Percentiles rank a stretch among this genome's conserved stretches.
Conservation (phyloP, 2,329 filamentous ascomycete species). For the Fusarium domesticum region DNA sequence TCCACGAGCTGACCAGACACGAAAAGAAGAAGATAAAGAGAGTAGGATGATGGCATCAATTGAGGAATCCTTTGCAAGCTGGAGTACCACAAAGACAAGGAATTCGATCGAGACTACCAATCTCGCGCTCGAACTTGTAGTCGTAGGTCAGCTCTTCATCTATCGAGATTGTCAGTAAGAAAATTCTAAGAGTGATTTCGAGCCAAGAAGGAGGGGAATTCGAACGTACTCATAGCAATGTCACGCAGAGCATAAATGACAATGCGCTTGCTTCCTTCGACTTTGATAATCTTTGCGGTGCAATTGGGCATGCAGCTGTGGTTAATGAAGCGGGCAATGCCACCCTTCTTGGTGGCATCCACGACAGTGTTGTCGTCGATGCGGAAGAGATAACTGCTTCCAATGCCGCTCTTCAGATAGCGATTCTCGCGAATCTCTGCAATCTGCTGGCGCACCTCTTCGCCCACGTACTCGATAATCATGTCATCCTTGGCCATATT, state of each 20-base stretch:
- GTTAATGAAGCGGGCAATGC: slow-evolving; percentile 98
- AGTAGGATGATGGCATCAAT: slow-evolving; percentile 53
- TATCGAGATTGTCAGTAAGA: slow-evolving; percentile 42
- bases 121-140: slow-evolving; percentile 99
- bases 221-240: slow-evolving; percentile 87
- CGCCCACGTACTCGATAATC: slow-evolving; percentile 99
- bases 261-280: slow-evolving; percentile 95
- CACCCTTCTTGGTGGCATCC: slow-evolving; percentile 96
- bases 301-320: slow-evolving; percentile 98
- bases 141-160: slow-evolving; percentile 99
- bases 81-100: slow-evolving; percentile 95
- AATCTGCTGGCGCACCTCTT: slow-evolving; percentile 94
- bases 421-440: slow-evolving; percentile 91
- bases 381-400: slow-evolving; percentile 94
- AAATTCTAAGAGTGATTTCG: too few species aligned
- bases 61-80: slow-evolving; percentile 98
- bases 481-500: slow-evolving; percentile 97
- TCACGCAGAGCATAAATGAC: slow-evolving; percentile 97
- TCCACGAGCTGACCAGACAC: not conserved
- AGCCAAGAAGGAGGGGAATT: not conserved
- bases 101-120: slow-evolving; percentile 90
- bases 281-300: slow-evolving; percentile 98
- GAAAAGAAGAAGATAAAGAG: slow-evolving; percentile 9
- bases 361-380: slow-evolving; percentile 98
- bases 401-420: slow-evolving; percentile 94